Percentiles rank a stretch among this genome's conserved stretches.
phyloP scores from a whole-genome alignment of 1,284 basidiomycete species.

The Ceratobasidium papillatum region DNA sequence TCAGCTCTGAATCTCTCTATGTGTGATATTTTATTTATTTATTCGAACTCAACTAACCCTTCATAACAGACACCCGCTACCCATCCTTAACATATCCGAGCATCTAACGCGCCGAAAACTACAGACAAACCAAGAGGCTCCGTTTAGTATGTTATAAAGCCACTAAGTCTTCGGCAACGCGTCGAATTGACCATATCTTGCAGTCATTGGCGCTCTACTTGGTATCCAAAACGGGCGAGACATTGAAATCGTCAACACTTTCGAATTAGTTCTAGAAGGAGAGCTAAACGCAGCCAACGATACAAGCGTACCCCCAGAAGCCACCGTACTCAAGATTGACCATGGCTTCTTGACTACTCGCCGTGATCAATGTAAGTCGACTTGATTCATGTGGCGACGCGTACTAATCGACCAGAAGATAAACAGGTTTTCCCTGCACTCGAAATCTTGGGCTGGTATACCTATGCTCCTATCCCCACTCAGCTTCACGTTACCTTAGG shows the following conservation, averaged over 20 bases:
- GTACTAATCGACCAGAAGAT: constrained; percentile 61
- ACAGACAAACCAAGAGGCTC: constrained; percentile 68
- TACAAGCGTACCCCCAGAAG: constrained; percentile 49
- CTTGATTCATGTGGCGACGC: constrained; percentile 39
- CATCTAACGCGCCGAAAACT: constrained; percentile 87
- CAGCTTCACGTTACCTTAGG: constrained; percentile 81
- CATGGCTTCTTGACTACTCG: constrained; percentile 83
- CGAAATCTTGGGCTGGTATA: constrained; percentile 98
- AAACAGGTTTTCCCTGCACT: constrained; percentile 98
- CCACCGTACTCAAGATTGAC: constrained; percentile 67
- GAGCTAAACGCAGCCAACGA: constrained; percentile 50
- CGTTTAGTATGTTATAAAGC: constrained; percentile 64
- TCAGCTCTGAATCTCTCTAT: constrained; percentile 30
- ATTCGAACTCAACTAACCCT: not conserved
- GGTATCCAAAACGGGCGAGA: constrained; percentile 94
- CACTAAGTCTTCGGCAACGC: not conserved
- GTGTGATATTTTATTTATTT: not conserved
- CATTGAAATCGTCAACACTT: constrained; percentile 95
- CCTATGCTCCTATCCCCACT: constrained; percentile 77
- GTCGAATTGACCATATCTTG: constrained; percentile 6
- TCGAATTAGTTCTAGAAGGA: constrained; percentile 75
- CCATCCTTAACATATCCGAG: constrained; percentile 96
- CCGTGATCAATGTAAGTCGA: constrained; percentile 84
- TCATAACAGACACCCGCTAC: constrained; percentile 83
- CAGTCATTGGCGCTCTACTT: constrained; percentile 93